phyloP scores from a whole-genome alignment of 805 yeast species.

The Candida ortonii region DNA sequence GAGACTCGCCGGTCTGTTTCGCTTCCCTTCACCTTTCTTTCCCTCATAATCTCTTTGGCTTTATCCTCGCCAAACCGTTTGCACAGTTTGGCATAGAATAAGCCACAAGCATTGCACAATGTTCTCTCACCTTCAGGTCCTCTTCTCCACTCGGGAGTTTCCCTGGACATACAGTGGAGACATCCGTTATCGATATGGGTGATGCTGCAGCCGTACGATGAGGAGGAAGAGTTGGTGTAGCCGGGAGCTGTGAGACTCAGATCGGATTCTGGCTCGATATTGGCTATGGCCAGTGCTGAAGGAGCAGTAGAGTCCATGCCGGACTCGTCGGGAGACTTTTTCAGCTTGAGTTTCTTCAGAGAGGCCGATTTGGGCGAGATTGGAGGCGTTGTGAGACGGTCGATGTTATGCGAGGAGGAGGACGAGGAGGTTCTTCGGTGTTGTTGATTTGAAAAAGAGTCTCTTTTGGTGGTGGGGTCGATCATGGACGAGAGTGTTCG shows the following conservation, averaged over 20 bases:
- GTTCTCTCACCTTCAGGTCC: conserved; percentile 79
- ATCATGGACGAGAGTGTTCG: conserved; percentile 28
- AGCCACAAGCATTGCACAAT: conserved; percentile 80
- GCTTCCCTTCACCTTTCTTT: conserved; percentile 26
- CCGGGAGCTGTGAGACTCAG: conserved; percentile 5
- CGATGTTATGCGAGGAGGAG: conserved; percentile 3
- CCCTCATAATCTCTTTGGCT: conserved; percentile 44
- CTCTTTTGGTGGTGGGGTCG: conserved; percentile 8
- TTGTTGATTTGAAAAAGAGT: conserved; percentile 1
- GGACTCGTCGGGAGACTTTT: conserved; percentile 14
- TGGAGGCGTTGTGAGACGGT: conserved; percentile 25
- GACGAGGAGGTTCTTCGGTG: conserved; percentile 7
- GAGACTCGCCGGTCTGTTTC: conserved; percentile 31
- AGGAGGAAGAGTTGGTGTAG: neutral
- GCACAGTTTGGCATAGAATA: conserved; percentile 64
- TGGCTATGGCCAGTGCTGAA: conserved; percentile 6
- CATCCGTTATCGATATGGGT: conserved; percentile 19
- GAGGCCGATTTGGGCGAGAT: conserved; percentile 23
- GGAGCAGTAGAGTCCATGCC: conserved; percentile 3
- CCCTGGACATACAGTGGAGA: conserved; percentile 45
- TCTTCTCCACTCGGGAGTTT: conserved; percentile 82
- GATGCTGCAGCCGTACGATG: conserved; percentile 1
- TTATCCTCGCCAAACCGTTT: conserved; percentile 54
- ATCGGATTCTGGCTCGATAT: neutral
- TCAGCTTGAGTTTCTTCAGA: conserved; percentile 19